Evolutionary conservation across 177 flowering plant species (phyloP), one percentile per base, ranked within the genome.

Genomic region (Tripterygium wilfordii): DNA sequence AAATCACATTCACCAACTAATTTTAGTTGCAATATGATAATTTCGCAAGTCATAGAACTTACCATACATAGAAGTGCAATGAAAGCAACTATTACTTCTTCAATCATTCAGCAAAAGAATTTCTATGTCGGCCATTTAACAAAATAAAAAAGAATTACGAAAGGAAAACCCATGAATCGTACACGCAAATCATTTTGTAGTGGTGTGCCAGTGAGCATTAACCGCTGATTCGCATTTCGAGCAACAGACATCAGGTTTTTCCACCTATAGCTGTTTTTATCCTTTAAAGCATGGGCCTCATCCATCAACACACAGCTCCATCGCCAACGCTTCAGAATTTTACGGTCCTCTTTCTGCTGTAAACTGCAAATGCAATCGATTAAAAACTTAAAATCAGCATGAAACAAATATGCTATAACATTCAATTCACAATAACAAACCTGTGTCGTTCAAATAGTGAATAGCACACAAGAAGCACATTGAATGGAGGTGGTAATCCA

Each of bases 301-400:
- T 91, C 98, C 95, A 91, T 85, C 50, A 91, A 54, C 42, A 91
- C 90, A 62, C 98, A 91, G 66, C 92, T 91, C 98, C 98, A 91
- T 28, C 53, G 58, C 92, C 85, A 91, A 7, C 82, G 83, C 57
- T 73, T 91, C 51, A 91, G 73, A 49, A 79, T 54, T 69, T 80
- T 91, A 29, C 98, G 98, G 45, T 91, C 96, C 56, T 91, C 98
- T 70, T 88, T 91, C 70, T 91, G 98, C 69, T 91, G 98, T 29
- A 23, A 66, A 68, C 98, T 91, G 75, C 25, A 64, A n/a, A n/a
- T n/a, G n/a, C n/a, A n/a, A n/a, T n/a, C n/a, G n/a, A n/a, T n/a
- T n/a, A n/a, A n/a, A n/a, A n/a, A n/a, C n/a, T n/a, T n/a, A n/a
- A n/a, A n/a, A n/a, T n/a, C n/a, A n/a, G n/a, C n/a, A n/a, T n/a